Evolutionary conservation across 75 land plant genomes (phyloP).

Genomic region (Cryptomeria japonica): DNA sequence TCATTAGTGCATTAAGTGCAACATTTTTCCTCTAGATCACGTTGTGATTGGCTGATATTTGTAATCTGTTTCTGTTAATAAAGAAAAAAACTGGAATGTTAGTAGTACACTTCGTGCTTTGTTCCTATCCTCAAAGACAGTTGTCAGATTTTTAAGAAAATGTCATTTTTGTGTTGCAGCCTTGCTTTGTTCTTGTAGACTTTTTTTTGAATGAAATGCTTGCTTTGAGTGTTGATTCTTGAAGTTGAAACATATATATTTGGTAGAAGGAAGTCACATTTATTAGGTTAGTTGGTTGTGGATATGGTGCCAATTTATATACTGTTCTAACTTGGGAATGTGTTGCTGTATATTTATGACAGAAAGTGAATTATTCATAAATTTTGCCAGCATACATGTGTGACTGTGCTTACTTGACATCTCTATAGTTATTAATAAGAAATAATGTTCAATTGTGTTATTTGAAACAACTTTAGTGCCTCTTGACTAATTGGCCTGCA

Average conservation of each 20-base stretch:
- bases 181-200: neutral
- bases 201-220: neutral
- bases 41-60: neutral
- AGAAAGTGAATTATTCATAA: neutral
- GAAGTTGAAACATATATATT: neutral
- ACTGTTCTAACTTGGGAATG: neutral
- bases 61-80: neutral
- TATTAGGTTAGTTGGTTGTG: neutral
- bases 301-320: neutral
- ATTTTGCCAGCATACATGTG: neutral
- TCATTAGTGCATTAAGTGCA: neutral
- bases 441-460: too few relatives aligned
- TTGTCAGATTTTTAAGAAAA: neutral
- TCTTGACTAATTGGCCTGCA: too few relatives aligned
- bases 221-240: neutral
- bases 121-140: neutral
- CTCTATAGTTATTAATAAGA: neutral
- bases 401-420: neutral
- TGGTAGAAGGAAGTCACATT: neutral
- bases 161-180: neutral
- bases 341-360: neutral
- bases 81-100: neutral
- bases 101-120: neutral
- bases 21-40: neutral
- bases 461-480: neutral